A percentile compares a stretch with the other conserved stretches of the same genome.
Conservation (phyloP, 2,329 filamentous ascomycete genomes). For the Clonostachys chloroleuca region DNA sequence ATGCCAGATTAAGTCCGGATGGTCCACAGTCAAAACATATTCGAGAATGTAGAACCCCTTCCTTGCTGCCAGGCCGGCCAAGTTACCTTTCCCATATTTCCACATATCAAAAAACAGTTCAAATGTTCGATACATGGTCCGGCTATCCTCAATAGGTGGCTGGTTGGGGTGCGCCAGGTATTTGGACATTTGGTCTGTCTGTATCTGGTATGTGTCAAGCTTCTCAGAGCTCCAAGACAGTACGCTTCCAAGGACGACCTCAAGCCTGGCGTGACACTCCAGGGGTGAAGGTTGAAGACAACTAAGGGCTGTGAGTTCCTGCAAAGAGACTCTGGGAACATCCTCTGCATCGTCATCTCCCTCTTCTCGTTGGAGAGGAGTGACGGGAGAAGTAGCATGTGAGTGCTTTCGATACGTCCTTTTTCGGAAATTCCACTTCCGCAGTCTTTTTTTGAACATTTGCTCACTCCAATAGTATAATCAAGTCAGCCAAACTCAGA, state of each 20-base stretch:
- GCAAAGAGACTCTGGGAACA: not conserved
- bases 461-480: slow-evolving; percentile 17
- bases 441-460: slow-evolving; percentile 32
- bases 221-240: slow-evolving; percentile 26
- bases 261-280: slow-evolving; percentile 15
- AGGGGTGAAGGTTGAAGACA: not conserved
- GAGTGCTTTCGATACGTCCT: slow-evolving; percentile 22
- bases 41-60: slow-evolving; percentile 27
- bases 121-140: slow-evolving; percentile 32
- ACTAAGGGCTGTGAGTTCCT: not conserved
- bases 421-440: slow-evolving; percentile 30
- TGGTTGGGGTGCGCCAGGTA: slow-evolving; percentile 26
- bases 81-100: slow-evolving; percentile 23
- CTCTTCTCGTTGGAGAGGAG: not conserved
- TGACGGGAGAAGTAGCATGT: slow-evolving; percentile 8
- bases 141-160: slow-evolving; percentile 28
- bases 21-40: slow-evolving; percentile 27
- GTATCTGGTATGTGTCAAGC: slow-evolving; percentile 16
- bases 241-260: slow-evolving; percentile 24
- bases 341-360: not conserved
- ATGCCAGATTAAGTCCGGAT: slow-evolving; percentile 30
- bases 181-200: slow-evolving; percentile 26
- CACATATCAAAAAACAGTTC: slow-evolving; percentile 30
- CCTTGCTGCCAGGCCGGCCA: slow-evolving; percentile 27
- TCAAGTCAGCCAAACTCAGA: too few relatives aligned